Percentiles rank a stretch among this genome's conserved stretches.
phyloP scores from a whole-genome alignment of 2,329 filamentous ascomycete genomes.

The Cadophora sp. region DNA sequence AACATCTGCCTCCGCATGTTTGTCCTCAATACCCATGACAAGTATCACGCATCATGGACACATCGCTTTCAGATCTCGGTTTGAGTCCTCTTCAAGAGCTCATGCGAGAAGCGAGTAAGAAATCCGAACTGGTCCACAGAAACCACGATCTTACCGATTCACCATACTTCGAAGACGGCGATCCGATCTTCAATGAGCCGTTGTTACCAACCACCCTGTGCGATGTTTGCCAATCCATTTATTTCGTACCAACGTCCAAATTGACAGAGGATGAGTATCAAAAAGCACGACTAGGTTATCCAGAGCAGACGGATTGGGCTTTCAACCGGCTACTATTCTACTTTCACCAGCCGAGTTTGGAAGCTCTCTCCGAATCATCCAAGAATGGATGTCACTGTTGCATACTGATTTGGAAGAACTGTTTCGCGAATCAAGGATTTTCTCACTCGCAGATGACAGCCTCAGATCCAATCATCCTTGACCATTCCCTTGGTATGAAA shows the following conservation, averaged over 20 bases:
- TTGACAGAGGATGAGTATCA: background rate
- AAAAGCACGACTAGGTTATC: background rate
- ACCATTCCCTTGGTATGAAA: constrained; percentile 1
- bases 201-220: background rate
- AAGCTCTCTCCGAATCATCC: background rate
- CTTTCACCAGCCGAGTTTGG: constrained; percentile 2
- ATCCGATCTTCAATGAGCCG: background rate
- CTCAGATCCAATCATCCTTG: constrained; percentile 1
- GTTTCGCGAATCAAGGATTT: background rate
- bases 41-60: background rate
- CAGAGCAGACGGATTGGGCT: background rate
- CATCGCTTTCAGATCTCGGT: background rate
- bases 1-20: background rate
- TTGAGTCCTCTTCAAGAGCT: background rate
- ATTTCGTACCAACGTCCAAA: background rate
- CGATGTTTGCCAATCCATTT: background rate
- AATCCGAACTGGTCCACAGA: constrained; percentile 3
- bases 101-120: background rate
- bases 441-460: background rate
- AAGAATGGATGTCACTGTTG: background rate
- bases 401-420: background rate
- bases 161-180: background rate
- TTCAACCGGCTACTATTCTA: background rate
- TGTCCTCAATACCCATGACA: background rate
- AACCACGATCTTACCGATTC: background rate